Conservation (phyloP, 2,329 filamentous ascomycete species). For the Claviceps fusiformis region DNA sequence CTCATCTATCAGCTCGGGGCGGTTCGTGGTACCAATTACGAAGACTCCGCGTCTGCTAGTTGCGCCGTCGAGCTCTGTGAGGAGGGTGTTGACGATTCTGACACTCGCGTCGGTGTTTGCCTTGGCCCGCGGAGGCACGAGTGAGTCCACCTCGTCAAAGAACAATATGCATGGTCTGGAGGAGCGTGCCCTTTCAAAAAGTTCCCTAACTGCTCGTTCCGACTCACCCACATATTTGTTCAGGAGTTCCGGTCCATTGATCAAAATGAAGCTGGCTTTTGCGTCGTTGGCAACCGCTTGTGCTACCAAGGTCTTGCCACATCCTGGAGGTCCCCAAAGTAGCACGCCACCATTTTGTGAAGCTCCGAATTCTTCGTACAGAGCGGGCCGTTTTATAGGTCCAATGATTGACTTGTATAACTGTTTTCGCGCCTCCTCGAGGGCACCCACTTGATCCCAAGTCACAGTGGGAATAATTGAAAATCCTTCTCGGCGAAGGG, state of each 20-base stretch:
- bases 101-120: constrained; percentile 68
- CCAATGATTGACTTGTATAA: constrained; percentile 78
- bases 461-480: constrained; percentile 87
- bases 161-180: constrained; percentile 90
- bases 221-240: constrained; percentile 98
- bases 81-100: constrained; percentile 84
- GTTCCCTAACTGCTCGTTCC: constrained; percentile 80
- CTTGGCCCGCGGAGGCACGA: constrained; percentile 74
- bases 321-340: constrained; percentile 92
- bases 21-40: constrained; percentile 87
- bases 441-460: constrained; percentile 83
- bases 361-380: constrained; percentile 66
- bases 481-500: constrained; percentile 77
- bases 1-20: constrained; percentile 91
- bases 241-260: constrained; percentile 89
- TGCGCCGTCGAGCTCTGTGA: constrained; percentile 87
- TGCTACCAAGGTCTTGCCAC: constrained; percentile 89
- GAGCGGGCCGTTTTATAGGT: constrained; percentile 70
- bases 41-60: constrained; percentile 73
- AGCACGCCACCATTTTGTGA: constrained; percentile 74
- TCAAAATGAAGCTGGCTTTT: constrained; percentile 93
- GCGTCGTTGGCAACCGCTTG: constrained; percentile 94
- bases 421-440: constrained; percentile 65
- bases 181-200: constrained; percentile 77
- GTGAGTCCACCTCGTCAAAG: constrained; percentile 92